A percentile compares a stretch with the other conserved stretches of the same genome.
Evolutionary conservation across 345 rosid species (phyloP).

Genomic region (Eucalyptus lansdowneana): DNA sequence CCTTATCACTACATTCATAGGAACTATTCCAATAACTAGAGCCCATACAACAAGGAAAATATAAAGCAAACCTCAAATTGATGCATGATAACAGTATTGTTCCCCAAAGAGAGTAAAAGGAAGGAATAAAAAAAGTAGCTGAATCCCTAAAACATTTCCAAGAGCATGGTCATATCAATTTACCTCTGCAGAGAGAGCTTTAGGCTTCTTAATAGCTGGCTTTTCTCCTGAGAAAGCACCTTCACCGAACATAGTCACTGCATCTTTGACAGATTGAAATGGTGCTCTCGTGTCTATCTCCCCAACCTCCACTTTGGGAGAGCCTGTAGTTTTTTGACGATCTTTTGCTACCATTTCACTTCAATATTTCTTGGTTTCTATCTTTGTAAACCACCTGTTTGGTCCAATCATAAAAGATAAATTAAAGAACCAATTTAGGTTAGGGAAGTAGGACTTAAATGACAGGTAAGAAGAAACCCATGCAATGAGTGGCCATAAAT

Average conservation of each 20-base stretch:
- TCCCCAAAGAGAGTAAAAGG: neutral
- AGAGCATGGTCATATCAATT: neutral
- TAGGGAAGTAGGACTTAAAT: neutral
- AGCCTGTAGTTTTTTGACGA: slow-evolving; percentile 28
- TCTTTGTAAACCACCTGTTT: neutral
- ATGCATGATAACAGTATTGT: neutral
- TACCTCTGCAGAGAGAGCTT: slow-evolving; percentile 82
- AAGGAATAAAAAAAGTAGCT: neutral
- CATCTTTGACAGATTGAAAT: slow-evolving; percentile 96
- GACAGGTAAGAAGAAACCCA: neutral
- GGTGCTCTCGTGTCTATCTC: slow-evolving; percentile 97
- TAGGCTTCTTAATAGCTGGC: slow-evolving; percentile 48
- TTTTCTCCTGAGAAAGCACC: slow-evolving; percentile 82
- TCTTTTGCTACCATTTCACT: slow-evolving; percentile 64
- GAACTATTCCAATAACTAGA: neutral
- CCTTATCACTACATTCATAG: neutral
- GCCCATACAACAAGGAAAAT: neutral
- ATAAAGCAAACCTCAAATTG: neutral
- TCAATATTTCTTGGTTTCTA: neutral
- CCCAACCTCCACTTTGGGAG: slow-evolving; percentile 78
- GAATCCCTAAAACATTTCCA: neutral
- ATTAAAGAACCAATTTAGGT: neutral
- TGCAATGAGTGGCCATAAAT: neutral
- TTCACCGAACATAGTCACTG: slow-evolving; percentile 79
- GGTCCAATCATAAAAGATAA: neutral